phyloP scores from a whole-genome alignment of 2,329 filamentous ascomycete genomes.

The Xylariaceae sp. region DNA sequence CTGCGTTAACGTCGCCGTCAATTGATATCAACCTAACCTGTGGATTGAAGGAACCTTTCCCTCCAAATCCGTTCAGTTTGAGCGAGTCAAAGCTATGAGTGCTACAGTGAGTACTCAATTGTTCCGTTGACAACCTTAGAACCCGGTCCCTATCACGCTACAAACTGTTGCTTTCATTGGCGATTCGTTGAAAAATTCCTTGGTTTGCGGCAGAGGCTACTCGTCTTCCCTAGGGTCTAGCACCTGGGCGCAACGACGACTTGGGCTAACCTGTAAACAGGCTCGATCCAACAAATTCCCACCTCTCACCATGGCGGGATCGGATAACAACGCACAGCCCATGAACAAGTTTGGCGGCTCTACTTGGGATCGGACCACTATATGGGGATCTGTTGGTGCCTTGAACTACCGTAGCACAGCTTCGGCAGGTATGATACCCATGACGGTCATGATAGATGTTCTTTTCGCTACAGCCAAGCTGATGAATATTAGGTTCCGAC shows the following conservation, averaged over 20 bases:
- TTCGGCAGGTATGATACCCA: conserved; percentile 43
- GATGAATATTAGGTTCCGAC: conserved; percentile 32
- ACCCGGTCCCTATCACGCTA: not conserved
- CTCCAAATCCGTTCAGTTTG: not conserved
- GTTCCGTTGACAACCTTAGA: not conserved
- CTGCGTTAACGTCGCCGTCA: not conserved
- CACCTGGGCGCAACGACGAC: not conserved
- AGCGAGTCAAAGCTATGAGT: conserved; percentile 23
- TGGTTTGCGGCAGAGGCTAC: not conserved
- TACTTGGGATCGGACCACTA: conserved; percentile 37
- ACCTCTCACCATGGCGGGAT: conserved; percentile 34
- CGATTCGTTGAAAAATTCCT: not conserved
- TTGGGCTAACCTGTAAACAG: conserved; percentile 15
- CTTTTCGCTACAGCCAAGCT: conserved; percentile 9
- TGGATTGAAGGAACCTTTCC: not conserved
- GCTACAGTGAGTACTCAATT: conserved; percentile 25
- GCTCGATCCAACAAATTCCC: conserved; percentile 32
- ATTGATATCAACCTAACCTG: not conserved
- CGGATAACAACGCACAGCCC: conserved; percentile 32
- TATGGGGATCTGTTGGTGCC: conserved; percentile 50
- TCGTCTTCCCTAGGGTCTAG: not conserved
- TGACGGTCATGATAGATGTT: not conserved
- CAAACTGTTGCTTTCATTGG: not conserved
- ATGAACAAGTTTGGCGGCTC: conserved; percentile 38
- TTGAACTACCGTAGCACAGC: conserved; percentile 42